A percentile compares a stretch with the other conserved stretches of the same genome.
Conservation (phyloP, 306 rosid species). For the Fragaria iinumae region DNA sequence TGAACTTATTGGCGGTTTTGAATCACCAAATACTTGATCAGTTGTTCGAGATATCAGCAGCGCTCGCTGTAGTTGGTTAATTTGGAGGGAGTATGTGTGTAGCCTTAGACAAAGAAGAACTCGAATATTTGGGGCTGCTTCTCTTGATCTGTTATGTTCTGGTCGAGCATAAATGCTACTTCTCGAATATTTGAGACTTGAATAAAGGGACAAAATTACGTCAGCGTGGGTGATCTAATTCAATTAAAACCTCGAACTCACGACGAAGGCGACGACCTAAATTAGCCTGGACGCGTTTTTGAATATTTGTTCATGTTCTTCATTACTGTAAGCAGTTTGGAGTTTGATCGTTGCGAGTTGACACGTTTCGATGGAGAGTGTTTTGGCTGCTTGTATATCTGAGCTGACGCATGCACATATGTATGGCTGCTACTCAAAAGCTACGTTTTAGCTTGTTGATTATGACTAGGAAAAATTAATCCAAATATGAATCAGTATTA, state of each 20-base stretch:
- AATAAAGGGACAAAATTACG: neutral
- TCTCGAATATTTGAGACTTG: too few species aligned
- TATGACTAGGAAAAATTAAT: too few species aligned
- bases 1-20: too few species aligned
- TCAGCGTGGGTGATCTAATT: neutral
- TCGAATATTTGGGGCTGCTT: too few species aligned
- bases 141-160: too few species aligned
- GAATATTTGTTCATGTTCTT: neutral
- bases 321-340: neutral
- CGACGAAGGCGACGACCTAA: neutral
- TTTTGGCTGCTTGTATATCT: neutral
- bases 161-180: too few species aligned
- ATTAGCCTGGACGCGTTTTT: neutral
- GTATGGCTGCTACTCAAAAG: neutral
- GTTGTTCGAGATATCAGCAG: too few species aligned
- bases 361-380: neutral
- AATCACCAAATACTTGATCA: too few species aligned
- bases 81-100: too few species aligned
- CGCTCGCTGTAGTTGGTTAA: too few species aligned
- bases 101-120: too few species aligned
- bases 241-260: neutral
- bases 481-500: too few species aligned
- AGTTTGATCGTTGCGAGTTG: neutral
- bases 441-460: neutral
- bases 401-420: neutral